phyloP scores from a whole-genome alignment of 129 eudicot genomes.

The Apium graveolens region DNA sequence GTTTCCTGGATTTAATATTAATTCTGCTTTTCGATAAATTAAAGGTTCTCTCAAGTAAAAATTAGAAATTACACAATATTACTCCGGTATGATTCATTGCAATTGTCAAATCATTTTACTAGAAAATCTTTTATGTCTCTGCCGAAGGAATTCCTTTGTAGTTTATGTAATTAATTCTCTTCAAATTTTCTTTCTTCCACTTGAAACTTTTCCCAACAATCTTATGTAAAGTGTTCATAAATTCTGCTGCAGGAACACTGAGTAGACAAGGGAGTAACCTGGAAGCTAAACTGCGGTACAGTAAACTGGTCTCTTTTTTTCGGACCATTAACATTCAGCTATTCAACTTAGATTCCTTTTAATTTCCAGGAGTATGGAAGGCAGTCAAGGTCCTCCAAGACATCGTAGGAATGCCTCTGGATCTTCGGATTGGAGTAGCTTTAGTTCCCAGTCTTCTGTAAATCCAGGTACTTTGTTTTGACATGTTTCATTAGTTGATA shows the following conservation, averaged over 20 bases:
- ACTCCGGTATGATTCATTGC: background rate
- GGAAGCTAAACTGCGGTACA: conserved; percentile 49
- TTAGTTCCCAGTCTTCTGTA: conserved; percentile 33
- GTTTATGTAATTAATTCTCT: background rate
- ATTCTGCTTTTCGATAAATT: background rate
- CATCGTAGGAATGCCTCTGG: conserved; percentile 51
- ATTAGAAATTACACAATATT: background rate
- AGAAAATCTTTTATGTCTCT: no score
- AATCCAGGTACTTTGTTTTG: conserved; percentile 35
- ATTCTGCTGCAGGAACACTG: conserved; percentile 40
- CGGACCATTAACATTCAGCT: background rate
- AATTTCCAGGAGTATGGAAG: conserved; percentile 42
- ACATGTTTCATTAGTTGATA: background rate
- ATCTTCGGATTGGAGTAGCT: conserved; percentile 53
- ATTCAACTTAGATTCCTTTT: conserved; percentile 4
- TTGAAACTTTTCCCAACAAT: background rate
- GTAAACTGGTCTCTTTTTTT: background rate
- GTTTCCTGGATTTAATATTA: background rate
- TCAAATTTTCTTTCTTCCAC: background rate
- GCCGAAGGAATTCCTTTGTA: background rate
- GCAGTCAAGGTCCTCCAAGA: conserved; percentile 33
- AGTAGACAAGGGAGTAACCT: conserved; percentile 42
- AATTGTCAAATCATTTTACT: background rate
- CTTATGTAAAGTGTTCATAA: background rate
- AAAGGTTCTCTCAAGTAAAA: background rate